These are phyloP conservation scores for Xylaria sp. DNA, from an alignment of 2,329 filamentous ascomycete species.

Conservation along the genomic window DNA sequence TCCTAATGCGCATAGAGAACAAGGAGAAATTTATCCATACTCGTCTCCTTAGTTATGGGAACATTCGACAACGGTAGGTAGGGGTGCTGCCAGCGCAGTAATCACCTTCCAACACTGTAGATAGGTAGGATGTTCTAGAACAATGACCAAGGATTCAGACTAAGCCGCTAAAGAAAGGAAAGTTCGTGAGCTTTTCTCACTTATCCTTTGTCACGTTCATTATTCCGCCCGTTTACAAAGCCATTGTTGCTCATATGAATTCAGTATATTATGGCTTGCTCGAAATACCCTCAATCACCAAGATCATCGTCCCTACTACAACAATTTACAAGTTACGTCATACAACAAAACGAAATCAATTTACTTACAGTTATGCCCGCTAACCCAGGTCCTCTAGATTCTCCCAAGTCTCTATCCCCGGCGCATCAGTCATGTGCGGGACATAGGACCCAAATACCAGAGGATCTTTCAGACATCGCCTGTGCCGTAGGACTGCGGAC, in stretches of 20 bases:
- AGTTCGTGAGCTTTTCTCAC: neutral
- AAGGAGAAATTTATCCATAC: neutral
- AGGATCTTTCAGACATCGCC: neutral
- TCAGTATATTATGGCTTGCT: neutral
- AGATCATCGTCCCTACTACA: neutral
- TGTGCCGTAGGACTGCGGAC: neutral
- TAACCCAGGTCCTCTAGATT: neutral
- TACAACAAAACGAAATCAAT: neutral
- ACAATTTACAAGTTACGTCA: neutral
- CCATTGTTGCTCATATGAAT: neutral
- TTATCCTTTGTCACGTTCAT: neutral
- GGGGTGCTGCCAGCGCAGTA: no score
- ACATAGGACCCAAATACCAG: neutral
- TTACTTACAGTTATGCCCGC: neutral
- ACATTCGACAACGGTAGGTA: neutral
- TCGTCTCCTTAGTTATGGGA: neutral
- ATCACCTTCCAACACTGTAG: neutral
- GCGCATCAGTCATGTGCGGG: neutral
- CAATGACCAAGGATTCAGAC: neutral
- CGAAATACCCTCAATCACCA: neutral
- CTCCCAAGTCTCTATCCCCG: neutral
- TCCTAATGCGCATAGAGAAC: neutral
- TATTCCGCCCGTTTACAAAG: neutral
- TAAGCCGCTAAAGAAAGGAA: neutral
- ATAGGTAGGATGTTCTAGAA: neutral